phyloP scores from a whole-genome alignment of 1,139 yeast species.

The Hanseniaspora uvarum region DNA sequence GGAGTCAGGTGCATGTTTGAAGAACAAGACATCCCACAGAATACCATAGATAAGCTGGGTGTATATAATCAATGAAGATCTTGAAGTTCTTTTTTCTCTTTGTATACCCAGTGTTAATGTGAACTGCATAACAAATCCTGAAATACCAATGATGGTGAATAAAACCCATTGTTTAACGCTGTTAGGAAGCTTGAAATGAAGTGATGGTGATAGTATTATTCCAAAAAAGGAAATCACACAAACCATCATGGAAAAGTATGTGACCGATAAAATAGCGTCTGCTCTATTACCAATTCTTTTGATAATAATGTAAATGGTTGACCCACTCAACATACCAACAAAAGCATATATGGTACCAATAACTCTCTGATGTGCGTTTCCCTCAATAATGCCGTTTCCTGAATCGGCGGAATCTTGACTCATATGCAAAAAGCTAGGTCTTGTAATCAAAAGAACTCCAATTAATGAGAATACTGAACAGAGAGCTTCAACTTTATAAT shows the following conservation, averaged over 20 bases:
- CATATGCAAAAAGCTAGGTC: conserved; percentile 48
- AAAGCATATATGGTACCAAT: conserved; percentile 58
- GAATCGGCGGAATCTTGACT: conserved; percentile 7
- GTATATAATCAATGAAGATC: conserved; percentile 66
- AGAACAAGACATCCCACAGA: conserved; percentile 62
- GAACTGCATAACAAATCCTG: conserved; percentile 77
- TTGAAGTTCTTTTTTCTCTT: conserved; percentile 62
- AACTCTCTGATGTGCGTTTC: conserved; percentile 31
- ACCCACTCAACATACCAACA: conserved; percentile 61
- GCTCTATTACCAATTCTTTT: conserved; percentile 67
- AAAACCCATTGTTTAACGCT: conserved; percentile 54
- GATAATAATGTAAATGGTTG: conserved; percentile 59
- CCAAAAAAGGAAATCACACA: conserved; percentile 47
- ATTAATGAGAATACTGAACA: conserved; percentile 60
- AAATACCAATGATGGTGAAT: conserved; percentile 51
- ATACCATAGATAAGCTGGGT: conserved; percentile 70
- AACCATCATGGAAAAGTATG: conserved; percentile 60
- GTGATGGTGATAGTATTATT: conserved; percentile 47
- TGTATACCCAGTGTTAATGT: conserved; percentile 75
- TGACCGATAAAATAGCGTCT: conserved; percentile 70
- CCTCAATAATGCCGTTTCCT: conserved; percentile 24
- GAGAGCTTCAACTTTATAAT: conserved; percentile 53
- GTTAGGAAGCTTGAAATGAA: conserved; percentile 52
- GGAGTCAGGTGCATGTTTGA: conserved; percentile 62
- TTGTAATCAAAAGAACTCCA: conserved; percentile 74